phyloP scores from a whole-genome alignment of 192 early-diverging fungal genomes.

The Allomyces arbusculus region DNA sequence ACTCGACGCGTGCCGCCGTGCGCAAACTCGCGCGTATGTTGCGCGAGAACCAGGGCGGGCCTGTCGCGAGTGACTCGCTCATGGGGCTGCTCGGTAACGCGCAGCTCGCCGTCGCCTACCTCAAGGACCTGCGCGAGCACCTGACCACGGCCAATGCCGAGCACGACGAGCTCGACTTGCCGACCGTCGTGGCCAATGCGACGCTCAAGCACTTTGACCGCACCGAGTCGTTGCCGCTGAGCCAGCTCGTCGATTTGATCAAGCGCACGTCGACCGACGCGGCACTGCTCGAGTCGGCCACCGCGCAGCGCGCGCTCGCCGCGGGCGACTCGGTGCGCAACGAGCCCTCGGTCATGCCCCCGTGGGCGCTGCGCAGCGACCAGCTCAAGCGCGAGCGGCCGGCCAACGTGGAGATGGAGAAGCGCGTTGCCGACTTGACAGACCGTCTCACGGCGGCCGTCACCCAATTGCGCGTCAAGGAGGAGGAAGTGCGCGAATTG shows the following conservation, averaged over 20 bases:
- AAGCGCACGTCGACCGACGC: not conserved
- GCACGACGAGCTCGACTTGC: not conserved
- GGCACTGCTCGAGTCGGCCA: not conserved
- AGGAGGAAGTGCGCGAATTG: conserved; percentile 31
- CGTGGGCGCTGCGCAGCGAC: too few species aligned
- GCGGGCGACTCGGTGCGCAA: too few species aligned
- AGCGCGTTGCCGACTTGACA: conserved; percentile 13
- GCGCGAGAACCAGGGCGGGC: not conserved
- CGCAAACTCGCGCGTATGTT: not conserved
- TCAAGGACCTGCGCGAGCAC: not conserved
- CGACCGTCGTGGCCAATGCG: not conserved
- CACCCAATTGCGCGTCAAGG: conserved; percentile 44
- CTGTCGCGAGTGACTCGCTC: not conserved
- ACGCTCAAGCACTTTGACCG: not conserved
- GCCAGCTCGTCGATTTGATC: not conserved
- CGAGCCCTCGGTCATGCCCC: too few species aligned
- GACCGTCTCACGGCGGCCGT: conserved; percentile 22
- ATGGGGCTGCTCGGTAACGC: not conserved
- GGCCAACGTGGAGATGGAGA: conserved; percentile 41
- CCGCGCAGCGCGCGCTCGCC: too few species aligned
- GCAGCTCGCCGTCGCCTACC: not conserved
- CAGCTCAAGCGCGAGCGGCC: conserved; percentile 12
- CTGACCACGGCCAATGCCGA: not conserved
- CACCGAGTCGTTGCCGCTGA: not conserved
- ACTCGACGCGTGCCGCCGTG: not conserved